phyloP scores from a whole-genome alignment of 2,329 filamentous ascomycete genomes.

The Fusarium humuli region DNA sequence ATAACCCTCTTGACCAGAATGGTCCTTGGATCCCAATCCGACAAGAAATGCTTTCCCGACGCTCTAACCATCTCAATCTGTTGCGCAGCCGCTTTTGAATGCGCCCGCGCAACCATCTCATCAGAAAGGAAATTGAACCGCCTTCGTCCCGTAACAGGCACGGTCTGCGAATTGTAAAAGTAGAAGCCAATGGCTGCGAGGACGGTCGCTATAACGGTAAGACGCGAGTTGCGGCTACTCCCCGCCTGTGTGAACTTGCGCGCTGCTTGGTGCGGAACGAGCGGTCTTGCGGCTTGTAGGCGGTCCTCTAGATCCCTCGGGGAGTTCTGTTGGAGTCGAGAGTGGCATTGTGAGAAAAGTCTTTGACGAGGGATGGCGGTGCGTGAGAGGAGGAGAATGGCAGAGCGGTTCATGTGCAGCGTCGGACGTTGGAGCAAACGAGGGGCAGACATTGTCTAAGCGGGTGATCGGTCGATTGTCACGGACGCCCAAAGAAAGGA shows the following conservation, averaged over 20 bases:
- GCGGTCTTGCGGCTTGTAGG: slow-evolving; percentile 47
- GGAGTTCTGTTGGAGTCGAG: slow-evolving; percentile 34
- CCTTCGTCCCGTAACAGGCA: slow-evolving; percentile 76
- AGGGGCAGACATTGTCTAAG: slow-evolving; percentile 37
- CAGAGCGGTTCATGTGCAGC: neutral
- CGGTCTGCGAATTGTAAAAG: slow-evolving; percentile 75
- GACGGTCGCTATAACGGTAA: slow-evolving; percentile 55
- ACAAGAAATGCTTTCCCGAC: slow-evolving; percentile 66
- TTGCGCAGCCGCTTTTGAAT: slow-evolving; percentile 43
- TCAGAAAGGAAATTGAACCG: slow-evolving; percentile 77
- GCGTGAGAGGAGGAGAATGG: slow-evolving; percentile 13
- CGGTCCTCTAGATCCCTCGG: slow-evolving; percentile 42
- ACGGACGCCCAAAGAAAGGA: neutral
- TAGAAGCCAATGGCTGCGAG: slow-evolving; percentile 69
- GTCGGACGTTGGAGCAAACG: slow-evolving; percentile 31
- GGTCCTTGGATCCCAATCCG: slow-evolving; percentile 68
- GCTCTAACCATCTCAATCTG: slow-evolving; percentile 66
- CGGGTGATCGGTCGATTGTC: neutral
- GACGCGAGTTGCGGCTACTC: slow-evolving; percentile 49
- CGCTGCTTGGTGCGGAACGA: slow-evolving; percentile 47
- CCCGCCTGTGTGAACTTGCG: slow-evolving; percentile 46
- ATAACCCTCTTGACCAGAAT: slow-evolving; percentile 72
- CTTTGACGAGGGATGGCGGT: slow-evolving; percentile 27
- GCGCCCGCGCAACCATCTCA: slow-evolving; percentile 62
- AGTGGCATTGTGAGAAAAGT: slow-evolving; percentile 40